A percentile compares a stretch with the other conserved stretches of the same genome.
Conservation (phyloP, 2,329 filamentous ascomycete genomes). For the Fusarium sp. region DNA sequence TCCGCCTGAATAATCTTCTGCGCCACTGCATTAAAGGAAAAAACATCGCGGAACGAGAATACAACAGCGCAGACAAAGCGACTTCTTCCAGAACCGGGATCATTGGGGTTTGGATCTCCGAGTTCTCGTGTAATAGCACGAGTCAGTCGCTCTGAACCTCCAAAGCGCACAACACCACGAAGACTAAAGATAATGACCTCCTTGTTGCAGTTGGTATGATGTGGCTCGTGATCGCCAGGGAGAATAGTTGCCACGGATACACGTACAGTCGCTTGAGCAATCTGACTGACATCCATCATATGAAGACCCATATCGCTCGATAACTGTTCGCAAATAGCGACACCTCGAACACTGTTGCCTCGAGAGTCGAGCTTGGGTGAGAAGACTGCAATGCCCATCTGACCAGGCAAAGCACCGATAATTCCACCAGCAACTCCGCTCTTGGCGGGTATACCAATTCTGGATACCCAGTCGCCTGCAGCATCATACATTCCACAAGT, state of each 20-base stretch:
- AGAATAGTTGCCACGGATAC: slow-evolving; percentile 50
- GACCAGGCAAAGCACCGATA: slow-evolving; percentile 50
- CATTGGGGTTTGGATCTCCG: slow-evolving; percentile 32
- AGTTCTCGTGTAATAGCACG: slow-evolving; percentile 50
- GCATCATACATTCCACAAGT: slow-evolving; percentile 58
- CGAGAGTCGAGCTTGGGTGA: slow-evolving; percentile 50
- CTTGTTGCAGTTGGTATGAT: slow-evolving; percentile 45
- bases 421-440: slow-evolving; percentile 53
- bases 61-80: slow-evolving; percentile 48
- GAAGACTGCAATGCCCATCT: slow-evolving; percentile 50
- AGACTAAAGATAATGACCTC: slow-evolving; percentile 51
- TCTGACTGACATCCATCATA: slow-evolving; percentile 53
- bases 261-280: slow-evolving; percentile 47
- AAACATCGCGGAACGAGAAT: slow-evolving; percentile 51
- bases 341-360: slow-evolving; percentile 52
- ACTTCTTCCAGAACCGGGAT: slow-evolving; percentile 46
- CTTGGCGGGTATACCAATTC: slow-evolving; percentile 55
- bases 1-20: slow-evolving; percentile 48
- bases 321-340: slow-evolving; percentile 50
- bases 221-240: slow-evolving; percentile 42
- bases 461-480: slow-evolving; percentile 56
- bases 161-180: slow-evolving; percentile 51
- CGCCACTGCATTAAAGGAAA: slow-evolving; percentile 49
- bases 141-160: slow-evolving; percentile 51
- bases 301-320: slow-evolving; percentile 52